Evolutionary conservation across 2,329 filamentous ascomycete genomes (phyloP).

Genomic region (Penicillium paneum): DNA sequence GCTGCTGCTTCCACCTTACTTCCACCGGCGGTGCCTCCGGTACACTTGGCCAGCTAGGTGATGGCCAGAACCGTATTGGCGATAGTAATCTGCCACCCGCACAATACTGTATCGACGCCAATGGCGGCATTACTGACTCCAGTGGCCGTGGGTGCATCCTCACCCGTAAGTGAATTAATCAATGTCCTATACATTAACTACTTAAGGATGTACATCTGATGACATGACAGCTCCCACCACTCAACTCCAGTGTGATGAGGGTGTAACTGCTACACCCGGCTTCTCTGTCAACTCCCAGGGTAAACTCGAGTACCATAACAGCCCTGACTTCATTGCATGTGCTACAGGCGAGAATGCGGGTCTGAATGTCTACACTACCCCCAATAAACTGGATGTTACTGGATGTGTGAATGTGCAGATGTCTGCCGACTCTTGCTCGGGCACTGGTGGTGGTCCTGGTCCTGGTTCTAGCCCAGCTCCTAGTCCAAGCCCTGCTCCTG

Average conservation of each 20-base stretch:
- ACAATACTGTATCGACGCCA: conserved; percentile 55
- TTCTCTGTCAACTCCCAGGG: conserved; percentile 57
- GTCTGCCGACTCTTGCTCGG: conserved; percentile 38
- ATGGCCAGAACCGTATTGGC: conserved; percentile 62
- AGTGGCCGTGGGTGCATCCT: conserved; percentile 61
- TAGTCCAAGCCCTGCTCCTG: too few relatives aligned
- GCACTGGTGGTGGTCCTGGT: conserved; percentile 10
- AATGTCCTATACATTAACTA: not conserved
- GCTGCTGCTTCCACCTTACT: conserved; percentile 54
- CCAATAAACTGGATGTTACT: conserved; percentile 30
- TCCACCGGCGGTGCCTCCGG: conserved; percentile 51
- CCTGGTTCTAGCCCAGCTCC: not conserved
- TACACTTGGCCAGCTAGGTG: conserved; percentile 57
- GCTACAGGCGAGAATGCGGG: conserved; percentile 47
- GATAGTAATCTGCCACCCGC: conserved; percentile 45
- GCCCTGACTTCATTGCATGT: conserved; percentile 58
- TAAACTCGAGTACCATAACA: conserved; percentile 51
- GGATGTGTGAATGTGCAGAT: conserved; percentile 35
- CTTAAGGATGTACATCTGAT: conserved; percentile 9
- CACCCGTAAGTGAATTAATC: conserved; percentile 48
- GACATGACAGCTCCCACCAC: conserved; percentile 49
- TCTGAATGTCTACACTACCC: conserved; percentile 43
- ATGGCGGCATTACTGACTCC: conserved; percentile 54
- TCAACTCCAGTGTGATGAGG: conserved; percentile 61
- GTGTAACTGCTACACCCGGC: conserved; percentile 51